Evolutionary conservation across 2,329 filamentous ascomycete genomes (phyloP).

Genomic region (Alternaria tenuissima): DNA sequence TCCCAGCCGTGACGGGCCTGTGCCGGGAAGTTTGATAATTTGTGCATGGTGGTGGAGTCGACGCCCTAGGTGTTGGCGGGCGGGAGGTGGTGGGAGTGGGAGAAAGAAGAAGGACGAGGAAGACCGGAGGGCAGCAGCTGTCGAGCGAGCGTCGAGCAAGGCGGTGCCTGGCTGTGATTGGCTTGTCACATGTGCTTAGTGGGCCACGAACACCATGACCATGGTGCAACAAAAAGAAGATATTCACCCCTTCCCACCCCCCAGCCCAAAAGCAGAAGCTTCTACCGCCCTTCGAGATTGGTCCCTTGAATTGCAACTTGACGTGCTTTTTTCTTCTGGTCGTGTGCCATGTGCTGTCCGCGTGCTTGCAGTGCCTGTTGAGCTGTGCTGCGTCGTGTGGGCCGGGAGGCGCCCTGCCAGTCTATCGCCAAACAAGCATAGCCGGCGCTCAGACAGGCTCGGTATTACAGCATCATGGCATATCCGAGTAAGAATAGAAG

Average conservation of each 20-base stretch:
- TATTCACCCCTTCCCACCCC: not conserved
- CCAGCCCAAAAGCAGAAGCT: slow-evolving; percentile 3
- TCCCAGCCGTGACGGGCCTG: slow-evolving; percentile 73
- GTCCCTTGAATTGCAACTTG: not conserved
- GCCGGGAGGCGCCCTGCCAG: slow-evolving; percentile 15
- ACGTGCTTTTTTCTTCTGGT: slow-evolving; percentile 2
- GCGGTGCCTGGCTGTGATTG: slow-evolving; percentile 13
- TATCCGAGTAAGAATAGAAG: slow-evolving; percentile 2
- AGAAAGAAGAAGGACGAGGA: slow-evolving; percentile 29
- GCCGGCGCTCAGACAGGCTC: slow-evolving; percentile 8
- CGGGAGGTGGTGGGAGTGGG: slow-evolving; percentile 31
- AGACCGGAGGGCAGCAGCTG: slow-evolving; percentile 24
- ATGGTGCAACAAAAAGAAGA: slow-evolving; percentile 10
- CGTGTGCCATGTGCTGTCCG: slow-evolving; percentile 1
- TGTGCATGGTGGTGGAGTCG: slow-evolving; percentile 63
- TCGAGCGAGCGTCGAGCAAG: slow-evolving; percentile 20
- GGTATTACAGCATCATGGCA: slow-evolving; percentile 27
- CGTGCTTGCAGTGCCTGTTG: slow-evolving; percentile 19
- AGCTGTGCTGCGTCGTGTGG: slow-evolving; percentile 14
- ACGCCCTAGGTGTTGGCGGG: slow-evolving; percentile 41
- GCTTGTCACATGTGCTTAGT: slow-evolving; percentile 1
- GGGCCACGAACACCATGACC: slow-evolving; percentile 10
- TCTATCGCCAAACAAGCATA: slow-evolving; percentile 20
- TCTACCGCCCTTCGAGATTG: not conserved
- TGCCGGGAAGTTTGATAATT: slow-evolving; percentile 73